These are phyloP conservation scores for Penicillium sp. DNA, from an alignment of 2,329 filamentous ascomycete species.

Conservation along the genomic window DNA sequence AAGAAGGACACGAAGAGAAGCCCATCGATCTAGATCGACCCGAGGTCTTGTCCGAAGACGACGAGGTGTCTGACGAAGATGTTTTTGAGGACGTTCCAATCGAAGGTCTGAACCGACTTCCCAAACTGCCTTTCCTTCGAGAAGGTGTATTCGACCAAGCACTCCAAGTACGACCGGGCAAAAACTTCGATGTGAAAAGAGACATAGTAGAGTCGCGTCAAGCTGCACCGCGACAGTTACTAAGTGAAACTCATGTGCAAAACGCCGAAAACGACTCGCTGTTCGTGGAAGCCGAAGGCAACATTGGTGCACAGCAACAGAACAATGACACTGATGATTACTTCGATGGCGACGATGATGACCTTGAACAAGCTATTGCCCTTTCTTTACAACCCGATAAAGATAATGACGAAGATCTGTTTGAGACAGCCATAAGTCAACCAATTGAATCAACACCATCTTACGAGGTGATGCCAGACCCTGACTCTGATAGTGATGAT, in stretches of 20 bases:
- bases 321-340: conserved; percentile 52
- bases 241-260: background rate
- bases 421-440: conserved; percentile 34
- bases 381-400: conserved; percentile 66
- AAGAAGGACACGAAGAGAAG: conserved; percentile 74
- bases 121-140: conserved; percentile 55
- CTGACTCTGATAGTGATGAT: conserved; percentile 62
- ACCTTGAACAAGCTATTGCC: conserved; percentile 77
- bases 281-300: conserved; percentile 53
- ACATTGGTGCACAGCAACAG: conserved; percentile 26
- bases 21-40: conserved; percentile 83
- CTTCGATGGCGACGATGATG: conserved; percentile 67
- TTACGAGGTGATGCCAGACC: conserved; percentile 29
- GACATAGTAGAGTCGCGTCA: conserved; percentile 47
- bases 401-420: conserved; percentile 42
- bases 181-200: conserved; percentile 47
- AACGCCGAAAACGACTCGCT: conserved; percentile 52
- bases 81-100: conserved; percentile 93
- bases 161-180: conserved; percentile 29
- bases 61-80: conserved; percentile 65
- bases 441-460: conserved; percentile 49
- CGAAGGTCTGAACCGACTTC: conserved; percentile 80
- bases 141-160: conserved; percentile 39
- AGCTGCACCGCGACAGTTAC: background rate
- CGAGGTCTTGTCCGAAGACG: conserved; percentile 53